Evolutionary conservation across 2,329 filamentous ascomycete species (phyloP).

Genomic region (Trichoderma semiorbis): DNA sequence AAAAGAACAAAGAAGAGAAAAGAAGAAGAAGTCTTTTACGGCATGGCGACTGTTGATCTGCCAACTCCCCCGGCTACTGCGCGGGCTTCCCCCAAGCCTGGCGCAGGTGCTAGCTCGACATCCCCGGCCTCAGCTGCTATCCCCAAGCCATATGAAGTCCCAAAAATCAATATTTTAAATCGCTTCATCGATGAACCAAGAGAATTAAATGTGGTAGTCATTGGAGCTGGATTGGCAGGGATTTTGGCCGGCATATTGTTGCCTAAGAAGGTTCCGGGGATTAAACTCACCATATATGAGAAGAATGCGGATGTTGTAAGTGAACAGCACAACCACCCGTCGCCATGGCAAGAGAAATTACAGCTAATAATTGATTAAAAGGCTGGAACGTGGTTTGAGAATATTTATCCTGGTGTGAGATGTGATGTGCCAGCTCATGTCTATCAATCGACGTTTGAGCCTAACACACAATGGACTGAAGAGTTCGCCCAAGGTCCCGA

Average conservation of each 20-base stretch:
- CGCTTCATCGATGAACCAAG: slow-evolving; percentile 36
- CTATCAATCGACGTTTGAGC: slow-evolving; percentile 65
- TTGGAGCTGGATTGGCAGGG: slow-evolving; percentile 37
- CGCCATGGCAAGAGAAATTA: not conserved
- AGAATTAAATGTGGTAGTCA: slow-evolving; percentile 33
- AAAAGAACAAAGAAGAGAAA: not conserved
- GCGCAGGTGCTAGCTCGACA: not conserved
- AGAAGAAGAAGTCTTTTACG: not conserved
- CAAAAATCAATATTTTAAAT: slow-evolving; percentile 24
- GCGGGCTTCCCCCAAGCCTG: slow-evolving; percentile 7
- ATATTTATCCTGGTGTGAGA: slow-evolving; percentile 60
- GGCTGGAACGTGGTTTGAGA: slow-evolving; percentile 54
- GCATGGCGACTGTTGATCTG: slow-evolving; percentile 9
- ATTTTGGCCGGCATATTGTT: slow-evolving; percentile 60
- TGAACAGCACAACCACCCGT: slow-evolving; percentile 16
- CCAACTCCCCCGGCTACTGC: slow-evolving; percentile 12
- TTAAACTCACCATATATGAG: slow-evolving; percentile 64
- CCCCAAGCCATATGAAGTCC: slow-evolving; percentile 12
- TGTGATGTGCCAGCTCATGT: slow-evolving; percentile 69
- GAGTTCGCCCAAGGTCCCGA: slow-evolving; percentile 64
- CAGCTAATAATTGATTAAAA: slow-evolving; percentile 19
- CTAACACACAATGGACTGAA: slow-evolving; percentile 67
- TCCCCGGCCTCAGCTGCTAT: not conserved
- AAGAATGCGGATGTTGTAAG: slow-evolving; percentile 65
- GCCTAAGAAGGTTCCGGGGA: slow-evolving; percentile 64